These are phyloP conservation scores for Termitomyces heimii DNA, from an alignment of 768 basidiomycete genomes.

Conservation along the genomic window DNA sequence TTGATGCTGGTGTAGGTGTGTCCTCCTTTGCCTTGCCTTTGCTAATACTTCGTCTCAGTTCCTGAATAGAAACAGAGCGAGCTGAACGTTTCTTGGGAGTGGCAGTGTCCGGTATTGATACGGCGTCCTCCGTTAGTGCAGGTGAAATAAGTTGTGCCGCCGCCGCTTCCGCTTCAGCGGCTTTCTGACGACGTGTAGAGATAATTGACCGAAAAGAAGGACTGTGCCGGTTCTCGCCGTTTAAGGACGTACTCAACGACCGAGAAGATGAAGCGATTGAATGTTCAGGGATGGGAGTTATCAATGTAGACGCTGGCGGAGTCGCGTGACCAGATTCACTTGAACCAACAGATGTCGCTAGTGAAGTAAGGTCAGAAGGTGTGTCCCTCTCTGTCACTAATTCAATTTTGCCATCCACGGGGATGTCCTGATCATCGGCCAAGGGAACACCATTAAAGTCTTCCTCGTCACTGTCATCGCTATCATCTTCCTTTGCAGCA, in stretches of 20 bases:
- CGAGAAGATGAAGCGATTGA: constrained; percentile 26
- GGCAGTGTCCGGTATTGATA: constrained; percentile 22
- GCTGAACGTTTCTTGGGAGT: constrained; percentile 26
- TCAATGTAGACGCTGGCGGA: constrained; percentile 20
- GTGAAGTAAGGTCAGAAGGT: constrained; percentile 39
- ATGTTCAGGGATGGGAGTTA: constrained; percentile 27
- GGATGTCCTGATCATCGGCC: constrained; percentile 39
- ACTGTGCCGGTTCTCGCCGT: constrained; percentile 24
- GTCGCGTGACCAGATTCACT: constrained; percentile 25
- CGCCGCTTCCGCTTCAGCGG: constrained; percentile 18
- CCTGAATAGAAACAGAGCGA: constrained; percentile 25
- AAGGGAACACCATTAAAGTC: constrained; percentile 40
- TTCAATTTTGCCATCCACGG: constrained; percentile 49
- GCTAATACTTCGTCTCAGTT: constrained; percentile 29
- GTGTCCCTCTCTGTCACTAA: constrained; percentile 42
- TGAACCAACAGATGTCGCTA: constrained; percentile 32
- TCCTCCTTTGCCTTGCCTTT: constrained; percentile 23
- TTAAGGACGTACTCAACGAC: constrained; percentile 35
- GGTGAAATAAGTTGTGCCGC: constrained; percentile 38
- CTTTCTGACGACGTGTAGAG: constrained; percentile 53
- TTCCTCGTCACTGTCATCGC: constrained; percentile 58
- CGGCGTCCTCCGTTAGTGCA: constrained; percentile 39
- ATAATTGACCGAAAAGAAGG: constrained; percentile 50
- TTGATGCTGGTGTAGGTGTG: constrained; percentile 22
- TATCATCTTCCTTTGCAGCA: constrained; percentile 51